Conservation (phyloP, 805 yeast genomes). For the Hanseniaspora lachancei region DNA sequence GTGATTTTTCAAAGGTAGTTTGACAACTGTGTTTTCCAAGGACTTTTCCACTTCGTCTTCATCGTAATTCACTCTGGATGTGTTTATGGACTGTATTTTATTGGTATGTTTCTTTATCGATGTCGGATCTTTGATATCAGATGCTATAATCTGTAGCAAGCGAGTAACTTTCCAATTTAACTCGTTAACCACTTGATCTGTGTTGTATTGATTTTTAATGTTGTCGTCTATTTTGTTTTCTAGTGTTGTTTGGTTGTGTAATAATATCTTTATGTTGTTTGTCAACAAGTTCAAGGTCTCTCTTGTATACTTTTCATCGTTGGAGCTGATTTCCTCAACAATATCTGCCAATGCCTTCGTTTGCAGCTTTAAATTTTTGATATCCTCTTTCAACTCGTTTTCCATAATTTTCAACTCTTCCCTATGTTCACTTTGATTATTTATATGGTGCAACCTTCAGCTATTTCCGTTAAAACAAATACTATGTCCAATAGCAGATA, state of each 20-base stretch:
- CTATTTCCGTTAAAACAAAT: too few relatives aligned
- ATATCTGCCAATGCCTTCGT: not conserved
- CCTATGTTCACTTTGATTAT: not conserved
- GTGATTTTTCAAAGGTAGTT: slow-evolving; percentile 3
- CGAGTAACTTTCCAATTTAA: slow-evolving; percentile 18
- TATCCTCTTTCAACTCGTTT: slow-evolving; percentile 17
- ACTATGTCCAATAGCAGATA: too few relatives aligned
- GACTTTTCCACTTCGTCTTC: not conserved
- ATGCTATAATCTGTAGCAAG: slow-evolving; percentile 4
- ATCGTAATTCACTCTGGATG: not conserved
- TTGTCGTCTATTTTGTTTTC: slow-evolving; percentile 28
- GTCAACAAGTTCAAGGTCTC: slow-evolving; percentile 19
- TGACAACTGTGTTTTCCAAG: slow-evolving; percentile 11
- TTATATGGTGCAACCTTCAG: not conserved
- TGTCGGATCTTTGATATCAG: not conserved
- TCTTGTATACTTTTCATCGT: slow-evolving; percentile 13
- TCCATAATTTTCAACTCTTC: slow-evolving; percentile 16
- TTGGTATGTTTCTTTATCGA: not conserved
- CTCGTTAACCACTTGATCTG: slow-evolving; percentile 25
- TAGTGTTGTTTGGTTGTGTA: slow-evolving; percentile 26
- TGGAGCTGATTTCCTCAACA: slow-evolving; percentile 7
- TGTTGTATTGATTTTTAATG: slow-evolving; percentile 26
- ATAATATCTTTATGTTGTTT: slow-evolving; percentile 21
- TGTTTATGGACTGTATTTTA: slow-evolving; percentile 2
- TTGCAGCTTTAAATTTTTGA: slow-evolving; percentile 2